phyloP scores from a whole-genome alignment of 2,329 filamentous ascomycete species.

The Chaetomium olivaceum region DNA sequence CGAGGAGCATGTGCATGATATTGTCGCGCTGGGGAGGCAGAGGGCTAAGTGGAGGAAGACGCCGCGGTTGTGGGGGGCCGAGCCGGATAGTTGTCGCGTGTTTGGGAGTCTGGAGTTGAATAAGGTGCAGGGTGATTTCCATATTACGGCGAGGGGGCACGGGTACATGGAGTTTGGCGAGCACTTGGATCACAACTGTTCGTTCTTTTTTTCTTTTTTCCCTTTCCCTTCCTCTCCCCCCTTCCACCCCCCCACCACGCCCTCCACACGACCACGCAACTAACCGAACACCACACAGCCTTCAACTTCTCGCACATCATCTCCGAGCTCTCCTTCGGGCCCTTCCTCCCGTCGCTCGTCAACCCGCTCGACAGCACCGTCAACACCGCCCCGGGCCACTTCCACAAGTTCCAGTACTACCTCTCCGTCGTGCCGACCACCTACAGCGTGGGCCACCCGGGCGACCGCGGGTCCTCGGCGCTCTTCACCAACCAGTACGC shows the following conservation, averaged over 20 bases:
- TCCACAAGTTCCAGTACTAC: slow-evolving; percentile 98
- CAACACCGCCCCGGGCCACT: slow-evolving; percentile 71
- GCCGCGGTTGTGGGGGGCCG: slow-evolving; percentile 59
- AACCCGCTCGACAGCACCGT: slow-evolving; percentile 94
- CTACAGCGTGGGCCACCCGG: slow-evolving; percentile 66
- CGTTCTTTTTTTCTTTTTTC: too few species aligned
- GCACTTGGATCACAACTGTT: slow-evolving; percentile 81
- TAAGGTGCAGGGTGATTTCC: slow-evolving; percentile 97
- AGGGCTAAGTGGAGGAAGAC: slow-evolving; percentile 74
- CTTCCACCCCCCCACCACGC: too few species aligned
- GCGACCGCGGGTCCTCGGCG: slow-evolving; percentile 49
- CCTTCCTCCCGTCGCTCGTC: slow-evolving; percentile 90
- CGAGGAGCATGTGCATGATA: slow-evolving; percentile 89
- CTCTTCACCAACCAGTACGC: slow-evolving; percentile 98
- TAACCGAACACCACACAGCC: slow-evolving; percentile 46
- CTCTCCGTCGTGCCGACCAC: slow-evolving; percentile 91
- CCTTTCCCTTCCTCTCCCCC: background rate
- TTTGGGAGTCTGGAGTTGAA: slow-evolving; percentile 90
- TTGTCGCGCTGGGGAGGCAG: slow-evolving; percentile 68
- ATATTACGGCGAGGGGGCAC: slow-evolving; percentile 92
- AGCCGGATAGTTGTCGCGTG: slow-evolving; percentile 77
- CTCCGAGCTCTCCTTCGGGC: slow-evolving; percentile 92
- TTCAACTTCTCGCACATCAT: slow-evolving; percentile 99
- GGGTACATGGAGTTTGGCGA: slow-evolving; percentile 81
- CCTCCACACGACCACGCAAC: background rate